These are phyloP conservation scores for Stemphylium beticola DNA, from an alignment of 2,329 filamentous ascomycete species.

Conservation along the genomic window DNA sequence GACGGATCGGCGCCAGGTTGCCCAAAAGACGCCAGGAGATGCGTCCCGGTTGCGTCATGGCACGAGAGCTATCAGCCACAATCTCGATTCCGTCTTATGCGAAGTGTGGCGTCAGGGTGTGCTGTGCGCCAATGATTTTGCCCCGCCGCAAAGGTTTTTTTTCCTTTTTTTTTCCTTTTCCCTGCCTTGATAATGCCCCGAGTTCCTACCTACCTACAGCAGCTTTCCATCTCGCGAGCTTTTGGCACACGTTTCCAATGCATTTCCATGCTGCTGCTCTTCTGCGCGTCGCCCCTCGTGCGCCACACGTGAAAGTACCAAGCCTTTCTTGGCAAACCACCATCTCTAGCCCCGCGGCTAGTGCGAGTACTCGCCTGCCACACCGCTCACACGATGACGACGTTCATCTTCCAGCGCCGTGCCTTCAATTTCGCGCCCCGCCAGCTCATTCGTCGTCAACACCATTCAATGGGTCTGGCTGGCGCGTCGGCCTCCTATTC, in stretches of 20 bases:
- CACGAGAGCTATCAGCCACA: conserved; percentile 16
- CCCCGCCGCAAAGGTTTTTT: background rate
- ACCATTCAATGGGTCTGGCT: background rate
- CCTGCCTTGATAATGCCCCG: background rate
- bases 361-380: conserved; percentile 5
- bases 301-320: conserved; percentile 10
- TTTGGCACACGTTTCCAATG: background rate
- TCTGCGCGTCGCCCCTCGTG: background rate
- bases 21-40: conserved; percentile 11
- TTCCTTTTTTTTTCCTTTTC: background rate
- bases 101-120: conserved; percentile 6
- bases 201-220: too few relatives aligned
- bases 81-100: conserved; percentile 5
- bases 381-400: conserved; percentile 17
- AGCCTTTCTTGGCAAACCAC: conserved; percentile 10
- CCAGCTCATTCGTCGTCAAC: conserved; percentile 5
- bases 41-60: conserved; percentile 22
- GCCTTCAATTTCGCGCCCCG: conserved; percentile 1
- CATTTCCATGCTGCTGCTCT: background rate
- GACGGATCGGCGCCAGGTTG: conserved; percentile 15
- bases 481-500: background rate
- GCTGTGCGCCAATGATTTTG: too few relatives aligned
- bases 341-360: background rate
- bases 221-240: background rate
- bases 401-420: conserved; percentile 4